Conservation (phyloP, 257 asterid species). For the Lycium barbarum region DNA sequence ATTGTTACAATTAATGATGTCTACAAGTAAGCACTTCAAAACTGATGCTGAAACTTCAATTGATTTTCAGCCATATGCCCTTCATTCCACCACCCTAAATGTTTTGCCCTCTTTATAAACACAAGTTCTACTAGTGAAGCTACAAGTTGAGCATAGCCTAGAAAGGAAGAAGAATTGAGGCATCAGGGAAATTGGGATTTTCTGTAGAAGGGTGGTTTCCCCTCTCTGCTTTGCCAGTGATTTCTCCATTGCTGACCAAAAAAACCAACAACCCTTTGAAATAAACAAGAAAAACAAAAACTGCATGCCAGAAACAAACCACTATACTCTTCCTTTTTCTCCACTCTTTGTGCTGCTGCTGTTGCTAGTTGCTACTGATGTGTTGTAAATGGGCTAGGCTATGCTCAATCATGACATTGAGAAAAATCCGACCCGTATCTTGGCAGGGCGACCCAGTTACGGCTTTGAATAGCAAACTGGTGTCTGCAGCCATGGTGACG, state of each 20-base stretch:
- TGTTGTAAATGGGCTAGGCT: neutral
- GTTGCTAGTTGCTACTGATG: no score
- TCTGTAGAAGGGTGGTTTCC: constrained; percentile 32
- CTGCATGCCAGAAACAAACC: no score
- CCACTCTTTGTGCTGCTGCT: neutral
- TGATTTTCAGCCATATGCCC: constrained; percentile 23
- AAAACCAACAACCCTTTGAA: no score
- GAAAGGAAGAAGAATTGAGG: neutral
- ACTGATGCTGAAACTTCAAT: constrained; percentile 31
- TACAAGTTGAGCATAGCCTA: no score
- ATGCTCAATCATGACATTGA: neutral
- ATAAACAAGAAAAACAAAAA: no score
- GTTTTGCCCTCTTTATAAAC: no score
- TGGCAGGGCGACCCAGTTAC: neutral
- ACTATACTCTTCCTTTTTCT: neutral
- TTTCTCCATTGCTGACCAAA: no score
- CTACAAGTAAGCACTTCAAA: constrained; percentile 21
- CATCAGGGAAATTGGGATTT: constrained; percentile 32
- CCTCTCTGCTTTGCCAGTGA: no score
- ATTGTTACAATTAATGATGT: constrained; percentile 2
- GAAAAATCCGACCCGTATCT: neutral
- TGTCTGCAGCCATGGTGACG: constrained; percentile 39
- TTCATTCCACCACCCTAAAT: no score
- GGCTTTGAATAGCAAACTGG: neutral
- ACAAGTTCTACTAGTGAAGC: no score